phyloP scores from a whole-genome alignment of 495 filamentous ascomycete species.

The Podospora anserina region DNA sequence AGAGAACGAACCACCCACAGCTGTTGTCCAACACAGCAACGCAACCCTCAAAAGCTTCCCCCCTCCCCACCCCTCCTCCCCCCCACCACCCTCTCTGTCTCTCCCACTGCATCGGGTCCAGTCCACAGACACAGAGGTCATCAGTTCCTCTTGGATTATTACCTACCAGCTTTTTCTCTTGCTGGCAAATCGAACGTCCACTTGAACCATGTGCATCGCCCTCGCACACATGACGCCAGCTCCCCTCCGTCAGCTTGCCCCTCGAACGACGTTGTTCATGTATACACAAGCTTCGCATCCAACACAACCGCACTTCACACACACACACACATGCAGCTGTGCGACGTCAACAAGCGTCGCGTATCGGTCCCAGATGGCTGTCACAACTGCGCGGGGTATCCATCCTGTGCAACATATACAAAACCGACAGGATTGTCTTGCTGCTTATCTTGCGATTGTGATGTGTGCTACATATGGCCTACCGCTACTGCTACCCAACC shows the following conservation, averaged over 20 bases:
- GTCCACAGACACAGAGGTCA: background rate
- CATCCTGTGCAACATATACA: background rate
- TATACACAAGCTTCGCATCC: background rate
- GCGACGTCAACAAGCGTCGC: background rate
- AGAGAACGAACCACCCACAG: too few relatives aligned
- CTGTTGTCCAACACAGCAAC: background rate
- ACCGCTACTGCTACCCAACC: background rate
- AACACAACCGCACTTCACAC: background rate
- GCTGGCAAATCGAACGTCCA: background rate
- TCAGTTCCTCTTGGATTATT: too few relatives aligned
- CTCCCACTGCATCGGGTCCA: background rate
- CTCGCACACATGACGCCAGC: constrained; percentile 2
- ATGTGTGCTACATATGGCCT: background rate
- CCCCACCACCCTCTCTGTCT: background rate
- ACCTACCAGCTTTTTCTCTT: background rate
- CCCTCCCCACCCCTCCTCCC: too few relatives aligned
- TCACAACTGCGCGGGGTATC: background rate
- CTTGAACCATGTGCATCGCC: background rate
- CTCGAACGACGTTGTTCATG: background rate
- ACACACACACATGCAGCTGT: background rate
- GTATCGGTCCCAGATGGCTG: background rate
- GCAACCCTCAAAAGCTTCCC: background rate
- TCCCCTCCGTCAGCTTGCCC: background rate
- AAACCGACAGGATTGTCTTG: background rate
- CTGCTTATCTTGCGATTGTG: background rate